Conservation (phyloP, 371 early-diverging fungal species). For the Circinella umbellata region DNA sequence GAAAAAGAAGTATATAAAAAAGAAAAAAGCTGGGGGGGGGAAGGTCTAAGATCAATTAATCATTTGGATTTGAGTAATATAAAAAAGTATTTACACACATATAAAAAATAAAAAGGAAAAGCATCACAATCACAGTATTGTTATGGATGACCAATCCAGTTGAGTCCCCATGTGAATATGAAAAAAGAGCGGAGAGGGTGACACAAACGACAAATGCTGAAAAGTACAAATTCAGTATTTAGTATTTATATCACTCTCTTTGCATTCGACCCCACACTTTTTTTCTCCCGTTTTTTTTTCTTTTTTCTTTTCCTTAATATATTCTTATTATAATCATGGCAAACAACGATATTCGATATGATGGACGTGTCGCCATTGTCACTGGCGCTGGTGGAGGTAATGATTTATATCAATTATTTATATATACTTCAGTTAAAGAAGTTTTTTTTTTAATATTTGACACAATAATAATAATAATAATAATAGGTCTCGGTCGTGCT, state of each 20-base stretch:
- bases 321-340: constrained; percentile 26
- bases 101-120: too few relatives aligned
- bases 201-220: constrained; percentile 10
- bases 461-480: not conserved
- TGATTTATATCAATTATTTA: constrained; percentile 1
- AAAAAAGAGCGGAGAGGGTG: not conserved
- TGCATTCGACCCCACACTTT: constrained; percentile 8
- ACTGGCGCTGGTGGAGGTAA: constrained; percentile 98
- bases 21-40: too few relatives aligned
- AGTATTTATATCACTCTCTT: not conserved
- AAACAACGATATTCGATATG: constrained; percentile 71
- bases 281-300: constrained; percentile 1
- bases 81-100: too few relatives aligned
- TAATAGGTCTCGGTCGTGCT: constrained; percentile 82
- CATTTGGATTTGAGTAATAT: too few relatives aligned
- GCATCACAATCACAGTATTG: too few relatives aligned
- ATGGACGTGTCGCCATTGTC: constrained; percentile 92
- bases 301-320: not conserved
- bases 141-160: not conserved
- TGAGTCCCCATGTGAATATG: constrained; percentile 2
- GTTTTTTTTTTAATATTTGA: not conserved
- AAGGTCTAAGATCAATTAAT: too few relatives aligned
- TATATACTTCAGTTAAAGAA: not conserved
- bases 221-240: constrained; percentile 5
- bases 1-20: not conserved